A percentile compares a stretch with the other conserved stretches of the same genome.
phyloP scores from a whole-genome alignment of 306 rosid species.

The Hippophae rhamnoides region DNA sequence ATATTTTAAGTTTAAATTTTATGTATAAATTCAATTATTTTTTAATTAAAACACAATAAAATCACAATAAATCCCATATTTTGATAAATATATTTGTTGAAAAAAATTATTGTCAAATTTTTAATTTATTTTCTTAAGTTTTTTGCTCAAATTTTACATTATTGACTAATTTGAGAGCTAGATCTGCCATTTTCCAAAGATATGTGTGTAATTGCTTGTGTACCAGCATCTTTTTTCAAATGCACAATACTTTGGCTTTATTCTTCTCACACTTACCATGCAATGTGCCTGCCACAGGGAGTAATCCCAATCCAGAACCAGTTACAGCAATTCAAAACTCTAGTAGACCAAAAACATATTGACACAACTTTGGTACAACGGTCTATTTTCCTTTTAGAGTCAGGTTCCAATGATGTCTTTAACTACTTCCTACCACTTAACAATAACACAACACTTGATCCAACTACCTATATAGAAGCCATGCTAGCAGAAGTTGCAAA shows the following conservation, averaged over 20 bases:
- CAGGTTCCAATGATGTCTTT: slow-evolving; percentile 35
- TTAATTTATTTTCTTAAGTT: too few species aligned
- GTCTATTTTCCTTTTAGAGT: slow-evolving; percentile 31
- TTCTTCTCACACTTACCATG: background rate
- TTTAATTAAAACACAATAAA: too few species aligned
- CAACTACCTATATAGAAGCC: slow-evolving; percentile 17
- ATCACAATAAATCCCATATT: too few species aligned
- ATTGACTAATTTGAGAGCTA: too few species aligned
- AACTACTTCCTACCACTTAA: slow-evolving; percentile 16
- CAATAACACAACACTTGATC: background rate
- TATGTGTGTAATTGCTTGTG: too few species aligned
- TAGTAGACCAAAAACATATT: slow-evolving; percentile 21
- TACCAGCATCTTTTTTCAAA: too few species aligned
- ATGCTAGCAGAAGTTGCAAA: slow-evolving; percentile 21
- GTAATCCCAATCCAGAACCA: slow-evolving; percentile 24
- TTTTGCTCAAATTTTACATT: too few species aligned
- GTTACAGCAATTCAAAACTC: slow-evolving; percentile 22
- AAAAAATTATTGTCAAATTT: too few species aligned
- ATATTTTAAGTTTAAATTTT: too few species aligned
- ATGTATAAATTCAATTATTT: too few species aligned
- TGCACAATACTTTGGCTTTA: background rate
- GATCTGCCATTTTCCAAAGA: too few species aligned
- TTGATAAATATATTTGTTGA: too few species aligned
- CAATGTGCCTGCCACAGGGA: slow-evolving; percentile 2
- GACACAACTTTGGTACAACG: slow-evolving; percentile 13